Evolutionary conservation across 2,329 filamentous ascomycete genomes (phyloP).

Genomic region (Acrocalymma vagum): DNA sequence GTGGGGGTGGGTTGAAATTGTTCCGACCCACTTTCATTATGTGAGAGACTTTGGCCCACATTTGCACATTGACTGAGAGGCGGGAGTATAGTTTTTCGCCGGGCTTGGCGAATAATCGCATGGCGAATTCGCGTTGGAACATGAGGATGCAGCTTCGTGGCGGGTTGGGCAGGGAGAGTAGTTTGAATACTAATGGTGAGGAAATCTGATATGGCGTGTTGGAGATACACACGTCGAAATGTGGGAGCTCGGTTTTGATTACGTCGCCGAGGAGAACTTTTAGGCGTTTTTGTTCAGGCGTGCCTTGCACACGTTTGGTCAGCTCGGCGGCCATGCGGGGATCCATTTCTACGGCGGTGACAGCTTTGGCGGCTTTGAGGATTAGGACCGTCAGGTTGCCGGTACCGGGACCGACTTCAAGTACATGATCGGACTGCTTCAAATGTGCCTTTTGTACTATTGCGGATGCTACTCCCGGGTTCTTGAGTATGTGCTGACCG

Average conservation of each 20-base stretch:
- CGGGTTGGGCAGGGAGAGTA: conserved; percentile 81
- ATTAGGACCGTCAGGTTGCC: conserved; percentile 91
- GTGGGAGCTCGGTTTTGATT: conserved; percentile 81
- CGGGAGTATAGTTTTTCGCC: conserved; percentile 90
- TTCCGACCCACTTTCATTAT: conserved; percentile 95
- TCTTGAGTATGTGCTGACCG: conserved; percentile 92
- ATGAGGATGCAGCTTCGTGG: conserved; percentile 89
- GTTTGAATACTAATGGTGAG: conserved; percentile 88
- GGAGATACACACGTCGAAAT: conserved; percentile 82
- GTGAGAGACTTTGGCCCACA: conserved; percentile 77
- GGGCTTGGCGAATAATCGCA: conserved; percentile 86
- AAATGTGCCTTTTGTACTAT: conserved; percentile 88
- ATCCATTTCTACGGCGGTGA: conserved; percentile 90
- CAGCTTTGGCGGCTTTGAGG: conserved; percentile 83
- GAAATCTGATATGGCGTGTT: conserved; percentile 86
- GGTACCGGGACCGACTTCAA: conserved; percentile 91
- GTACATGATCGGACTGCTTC: conserved; percentile 85
- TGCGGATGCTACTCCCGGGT: conserved; percentile 81
- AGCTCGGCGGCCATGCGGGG: conserved; percentile 96
- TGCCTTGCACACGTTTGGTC: conserved; percentile 91
- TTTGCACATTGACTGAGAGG: conserved; percentile 92
- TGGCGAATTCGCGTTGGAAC: conserved; percentile 95
- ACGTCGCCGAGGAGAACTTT: conserved; percentile 92
- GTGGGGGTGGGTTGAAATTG: conserved; percentile 94
- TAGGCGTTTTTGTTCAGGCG: conserved; percentile 77